These are phyloP conservation scores for Psilocybe subaeruginosa DNA, from an alignment of 768 basidiomycete species.

Conservation along the genomic window DNA sequence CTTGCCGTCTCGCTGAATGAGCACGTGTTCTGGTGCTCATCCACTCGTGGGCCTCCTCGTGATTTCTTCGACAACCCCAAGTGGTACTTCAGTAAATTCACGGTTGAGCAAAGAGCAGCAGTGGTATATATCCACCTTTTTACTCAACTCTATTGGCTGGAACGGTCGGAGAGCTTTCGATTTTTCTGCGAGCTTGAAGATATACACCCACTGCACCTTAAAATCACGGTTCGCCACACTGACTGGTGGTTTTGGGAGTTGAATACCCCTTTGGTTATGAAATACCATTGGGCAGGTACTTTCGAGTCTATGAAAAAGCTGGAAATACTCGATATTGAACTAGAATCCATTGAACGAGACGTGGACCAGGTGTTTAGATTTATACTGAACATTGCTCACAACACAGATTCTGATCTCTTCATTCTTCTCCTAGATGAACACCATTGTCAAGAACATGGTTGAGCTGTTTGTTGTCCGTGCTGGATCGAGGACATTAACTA, in stretches of 20 bases:
- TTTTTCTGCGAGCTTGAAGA: neutral
- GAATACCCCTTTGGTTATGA: neutral
- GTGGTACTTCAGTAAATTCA: slow-evolving; percentile 7
- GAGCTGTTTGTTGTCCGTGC: neutral
- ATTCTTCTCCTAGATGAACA: neutral
- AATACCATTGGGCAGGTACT: neutral
- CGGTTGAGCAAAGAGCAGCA: slow-evolving; percentile 8
- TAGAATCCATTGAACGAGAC: slow-evolving; percentile 14
- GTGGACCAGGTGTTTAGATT: slow-evolving; percentile 1
- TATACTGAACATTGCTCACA: too few species aligned
- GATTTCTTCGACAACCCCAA: neutral
- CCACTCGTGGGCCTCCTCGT: neutral
- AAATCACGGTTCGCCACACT: slow-evolving; percentile 15
- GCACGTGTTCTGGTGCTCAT: slow-evolving; percentile 15
- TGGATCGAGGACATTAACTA: neutral
- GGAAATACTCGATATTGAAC: slow-evolving; percentile 8
- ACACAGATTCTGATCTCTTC: too few species aligned
- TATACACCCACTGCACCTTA: neutral
- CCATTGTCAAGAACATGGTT: neutral
- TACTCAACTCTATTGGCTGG: neutral
- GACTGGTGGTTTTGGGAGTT: slow-evolving; percentile 12
- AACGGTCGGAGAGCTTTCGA: neutral
- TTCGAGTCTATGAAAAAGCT: slow-evolving; percentile 4
- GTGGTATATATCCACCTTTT: slow-evolving; percentile 12
- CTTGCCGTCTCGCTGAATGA: slow-evolving; percentile 14